phyloP scores from a whole-genome alignment of 176 grass and related monocot genomes.

The Ananas comosus region DNA sequence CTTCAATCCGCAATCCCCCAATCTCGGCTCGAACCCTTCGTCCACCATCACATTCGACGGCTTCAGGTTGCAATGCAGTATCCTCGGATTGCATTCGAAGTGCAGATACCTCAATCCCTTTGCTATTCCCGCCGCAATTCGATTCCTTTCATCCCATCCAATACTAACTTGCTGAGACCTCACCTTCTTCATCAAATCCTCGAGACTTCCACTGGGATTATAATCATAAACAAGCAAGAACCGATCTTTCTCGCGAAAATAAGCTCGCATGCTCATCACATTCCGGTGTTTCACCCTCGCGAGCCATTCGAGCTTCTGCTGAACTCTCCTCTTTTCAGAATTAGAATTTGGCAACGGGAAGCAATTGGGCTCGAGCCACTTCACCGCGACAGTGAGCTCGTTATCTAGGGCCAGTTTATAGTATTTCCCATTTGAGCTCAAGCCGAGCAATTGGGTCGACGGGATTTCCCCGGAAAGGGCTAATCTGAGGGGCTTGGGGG shows the following conservation, averaged over 20 bases:
- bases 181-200: conserved; percentile 82
- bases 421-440: conserved; percentile 43
- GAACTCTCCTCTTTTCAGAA: conserved; percentile 77
- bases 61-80: conserved; percentile 77
- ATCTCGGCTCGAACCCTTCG: conserved; percentile 55
- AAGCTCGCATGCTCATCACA: conserved; percentile 69
- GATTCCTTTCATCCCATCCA: conserved; percentile 65
- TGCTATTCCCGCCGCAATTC: conserved; percentile 64
- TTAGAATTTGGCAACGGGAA: conserved; percentile 39
- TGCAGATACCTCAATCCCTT: conserved; percentile 78
- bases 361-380: conserved; percentile 36
- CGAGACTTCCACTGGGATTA: conserved; percentile 59
- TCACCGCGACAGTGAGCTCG: conserved; percentile 64
- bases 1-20: conserved; percentile 61
- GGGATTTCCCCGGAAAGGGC: conserved; percentile 43
- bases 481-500: conserved; percentile 51
- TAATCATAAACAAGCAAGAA: conserved; percentile 74
- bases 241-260: conserved; percentile 54
- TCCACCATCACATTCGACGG: conserved; percentile 80
- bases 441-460: conserved; percentile 29
- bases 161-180: conserved; percentile 65
- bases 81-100: conserved; percentile 61
- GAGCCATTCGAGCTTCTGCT: conserved; percentile 65
- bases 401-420: conserved; percentile 64
- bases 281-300: conserved; percentile 64